These are phyloP conservation scores for Candida takata DNA, from an alignment of 805 yeast species.

Conservation along the genomic window DNA sequence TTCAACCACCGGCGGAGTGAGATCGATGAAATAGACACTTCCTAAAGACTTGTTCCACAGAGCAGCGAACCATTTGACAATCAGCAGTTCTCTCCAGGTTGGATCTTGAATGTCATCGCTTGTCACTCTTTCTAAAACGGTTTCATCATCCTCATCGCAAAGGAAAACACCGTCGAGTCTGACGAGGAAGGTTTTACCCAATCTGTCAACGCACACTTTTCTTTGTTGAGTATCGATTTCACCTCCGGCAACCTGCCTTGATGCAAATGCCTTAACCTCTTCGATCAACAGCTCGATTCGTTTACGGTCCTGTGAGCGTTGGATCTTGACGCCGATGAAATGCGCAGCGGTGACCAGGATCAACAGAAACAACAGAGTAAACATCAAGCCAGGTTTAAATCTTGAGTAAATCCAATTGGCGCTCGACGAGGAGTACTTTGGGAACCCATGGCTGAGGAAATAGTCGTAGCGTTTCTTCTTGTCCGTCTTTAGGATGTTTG, in stretches of 20 bases:
- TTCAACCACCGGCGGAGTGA: slow-evolving; percentile 4
- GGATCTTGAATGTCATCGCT: slow-evolving; percentile 44
- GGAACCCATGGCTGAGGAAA: slow-evolving; percentile 79
- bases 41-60: slow-evolving; percentile 34
- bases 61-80: slow-evolving; percentile 34
- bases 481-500: slow-evolving; percentile 57
- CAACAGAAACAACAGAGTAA: slow-evolving; percentile 45
- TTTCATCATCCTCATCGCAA: slow-evolving; percentile 31
- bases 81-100: slow-evolving; percentile 40
- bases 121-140: slow-evolving; percentile 33
- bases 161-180: slow-evolving; percentile 54
- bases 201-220: slow-evolving; percentile 17
- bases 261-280: slow-evolving; percentile 47
- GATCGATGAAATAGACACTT: slow-evolving; percentile 7
- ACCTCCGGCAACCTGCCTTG: slow-evolving; percentile 44
- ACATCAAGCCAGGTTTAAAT: slow-evolving; percentile 58
- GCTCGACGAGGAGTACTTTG: slow-evolving; percentile 55
- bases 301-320: slow-evolving; percentile 45
- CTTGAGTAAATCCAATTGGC: slow-evolving; percentile 49
- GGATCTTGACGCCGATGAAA: slow-evolving; percentile 44
- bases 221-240: slow-evolving; percentile 12
- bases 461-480: slow-evolving; percentile 74
- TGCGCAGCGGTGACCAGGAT: slow-evolving; percentile 51
- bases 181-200: slow-evolving; percentile 48
- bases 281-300: slow-evolving; percentile 46